Percentiles rank a stretch among this genome's conserved stretches.
Evolutionary conservation across 2,329 filamentous ascomycete genomes (phyloP).

Genomic region (Cercospora sojina): DNA sequence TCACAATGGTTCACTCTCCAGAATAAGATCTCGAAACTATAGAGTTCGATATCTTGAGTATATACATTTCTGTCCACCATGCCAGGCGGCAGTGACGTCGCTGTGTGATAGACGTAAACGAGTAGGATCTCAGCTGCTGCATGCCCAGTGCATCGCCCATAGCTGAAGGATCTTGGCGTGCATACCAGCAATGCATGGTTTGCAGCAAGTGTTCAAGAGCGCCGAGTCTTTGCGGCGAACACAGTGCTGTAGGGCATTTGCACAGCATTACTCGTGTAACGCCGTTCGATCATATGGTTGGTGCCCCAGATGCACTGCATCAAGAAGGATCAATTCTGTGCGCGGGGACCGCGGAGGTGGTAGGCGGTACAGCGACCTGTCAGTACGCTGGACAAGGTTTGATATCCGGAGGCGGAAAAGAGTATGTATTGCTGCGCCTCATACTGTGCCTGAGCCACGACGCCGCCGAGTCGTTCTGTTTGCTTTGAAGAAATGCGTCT

Average conservation of each 20-base stretch:
- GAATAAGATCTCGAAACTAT: neutral
- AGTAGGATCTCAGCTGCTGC: neutral
- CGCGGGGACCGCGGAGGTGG: neutral
- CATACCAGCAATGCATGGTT: neutral
- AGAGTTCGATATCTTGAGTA: neutral
- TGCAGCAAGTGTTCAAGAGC: neutral
- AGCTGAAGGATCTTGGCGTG: neutral
- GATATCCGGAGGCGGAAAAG: neutral
- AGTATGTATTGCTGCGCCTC: neutral
- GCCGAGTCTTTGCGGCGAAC: neutral
- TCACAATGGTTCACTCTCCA: neutral
- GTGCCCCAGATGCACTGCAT: neutral
- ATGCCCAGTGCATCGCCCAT: neutral
- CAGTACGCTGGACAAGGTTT: neutral
- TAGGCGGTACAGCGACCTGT: neutral
- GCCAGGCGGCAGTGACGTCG: neutral
- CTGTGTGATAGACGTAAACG: neutral
- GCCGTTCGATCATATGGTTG: neutral
- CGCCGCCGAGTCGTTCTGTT: neutral
- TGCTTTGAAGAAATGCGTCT: neutral
- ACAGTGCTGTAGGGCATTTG: neutral
- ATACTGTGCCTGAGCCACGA: neutral
- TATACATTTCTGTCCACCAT: neutral
- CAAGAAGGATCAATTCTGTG: neutral
- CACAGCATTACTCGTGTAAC: neutral